Conservation (phyloP, 1,284 basidiomycete species). For the Sporisorium scitamineum region DNA sequence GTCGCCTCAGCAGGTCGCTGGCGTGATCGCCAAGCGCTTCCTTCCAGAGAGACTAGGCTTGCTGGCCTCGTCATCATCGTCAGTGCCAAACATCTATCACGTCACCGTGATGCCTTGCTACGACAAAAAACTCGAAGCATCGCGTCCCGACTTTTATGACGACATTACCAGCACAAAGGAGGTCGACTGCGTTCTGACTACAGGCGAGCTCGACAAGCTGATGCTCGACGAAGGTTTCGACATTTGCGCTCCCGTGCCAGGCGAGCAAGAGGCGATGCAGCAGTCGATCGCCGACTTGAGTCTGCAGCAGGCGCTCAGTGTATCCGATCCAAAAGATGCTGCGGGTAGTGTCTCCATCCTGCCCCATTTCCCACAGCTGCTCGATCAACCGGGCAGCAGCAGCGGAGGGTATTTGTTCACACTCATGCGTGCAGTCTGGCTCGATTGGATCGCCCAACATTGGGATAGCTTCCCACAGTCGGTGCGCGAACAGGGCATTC, state of each 20-base stretch:
- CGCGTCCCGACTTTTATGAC: constrained; percentile 72
- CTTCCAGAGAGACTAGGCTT: constrained; percentile 69
- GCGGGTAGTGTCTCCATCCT: constrained; percentile 10
- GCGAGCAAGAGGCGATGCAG: constrained; percentile 38
- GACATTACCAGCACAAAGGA: constrained; percentile 75
- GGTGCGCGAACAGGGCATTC: constrained; percentile 11
- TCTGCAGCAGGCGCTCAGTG: constrained; percentile 26
- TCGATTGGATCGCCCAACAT: constrained; percentile 41
- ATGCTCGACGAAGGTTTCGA: constrained; percentile 86
- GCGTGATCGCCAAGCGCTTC: constrained; percentile 91
- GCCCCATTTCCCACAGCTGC: constrained; percentile 76
- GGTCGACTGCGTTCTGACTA: constrained; percentile 97
- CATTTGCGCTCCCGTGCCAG: constrained; percentile 74
- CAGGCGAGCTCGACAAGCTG: constrained; percentile 90
- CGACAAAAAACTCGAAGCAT: constrained; percentile 99
- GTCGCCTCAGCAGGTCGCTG: constrained; percentile 94
- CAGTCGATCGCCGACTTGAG: constrained; percentile 17
- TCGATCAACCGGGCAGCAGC: constrained; percentile 83
- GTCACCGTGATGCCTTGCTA: constrained; percentile 99
- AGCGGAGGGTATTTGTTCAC: constrained; percentile 93
- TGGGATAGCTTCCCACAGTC: constrained; percentile 23
- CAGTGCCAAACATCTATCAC: constrained; percentile 76
- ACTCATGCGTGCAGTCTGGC: constrained; percentile 58
- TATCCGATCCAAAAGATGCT: background rate
- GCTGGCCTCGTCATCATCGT: background rate